These are phyloP conservation scores for Oropetium thomaeum DNA, from an alignment of 176 grass and related monocot genomes.

Conservation along the genomic window DNA sequence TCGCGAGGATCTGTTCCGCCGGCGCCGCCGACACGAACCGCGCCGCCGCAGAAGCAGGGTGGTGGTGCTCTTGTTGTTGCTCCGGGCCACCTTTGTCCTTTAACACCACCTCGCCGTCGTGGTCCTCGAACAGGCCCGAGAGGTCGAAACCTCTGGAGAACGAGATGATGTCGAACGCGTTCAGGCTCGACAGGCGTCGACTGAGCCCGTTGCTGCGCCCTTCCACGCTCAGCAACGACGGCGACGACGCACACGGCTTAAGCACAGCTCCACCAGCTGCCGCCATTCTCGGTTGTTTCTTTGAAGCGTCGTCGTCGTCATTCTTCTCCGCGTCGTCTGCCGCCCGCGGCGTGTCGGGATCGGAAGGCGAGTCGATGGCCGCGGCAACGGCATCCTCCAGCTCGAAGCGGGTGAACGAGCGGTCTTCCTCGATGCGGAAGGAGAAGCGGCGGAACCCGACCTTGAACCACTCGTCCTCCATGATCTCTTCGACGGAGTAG, in stretches of 20 bases:
- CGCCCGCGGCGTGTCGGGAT: slow-evolving; percentile 34
- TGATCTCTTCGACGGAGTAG: slow-evolving; percentile 63
- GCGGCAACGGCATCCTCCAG: slow-evolving; percentile 21
- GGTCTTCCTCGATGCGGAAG: slow-evolving; percentile 91
- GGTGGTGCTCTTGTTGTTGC: neutral
- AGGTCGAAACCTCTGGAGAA: slow-evolving; percentile 89
- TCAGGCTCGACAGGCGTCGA: slow-evolving; percentile 76
- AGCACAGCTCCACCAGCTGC: slow-evolving; percentile 4
- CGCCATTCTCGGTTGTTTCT: neutral
- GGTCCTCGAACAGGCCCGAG: slow-evolving; percentile 76
- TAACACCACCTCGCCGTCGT: neutral
- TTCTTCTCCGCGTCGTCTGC: no score
- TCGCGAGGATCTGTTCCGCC: slow-evolving; percentile 44
- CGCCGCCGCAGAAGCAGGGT: slow-evolving; percentile 27
- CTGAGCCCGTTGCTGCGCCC: slow-evolving; percentile 25
- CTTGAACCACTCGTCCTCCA: slow-evolving; percentile 88
- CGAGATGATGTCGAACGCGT: slow-evolving; percentile 97
- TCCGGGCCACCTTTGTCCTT: neutral
- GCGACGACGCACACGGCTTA: slow-evolving; percentile 64
- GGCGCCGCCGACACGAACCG: slow-evolving; percentile 76
- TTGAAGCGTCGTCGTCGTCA: neutral
- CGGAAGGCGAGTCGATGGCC: slow-evolving; percentile 14
- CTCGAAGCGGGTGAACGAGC: slow-evolving; percentile 59
- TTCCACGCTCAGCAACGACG: slow-evolving; percentile 57
- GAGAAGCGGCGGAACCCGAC: slow-evolving; percentile 70